Evolutionary conservation across 2,329 filamentous ascomycete species (phyloP), one percentile per base, ranked within the genome.

Genomic region (Tolypocladium cylindrosporum): DNA sequence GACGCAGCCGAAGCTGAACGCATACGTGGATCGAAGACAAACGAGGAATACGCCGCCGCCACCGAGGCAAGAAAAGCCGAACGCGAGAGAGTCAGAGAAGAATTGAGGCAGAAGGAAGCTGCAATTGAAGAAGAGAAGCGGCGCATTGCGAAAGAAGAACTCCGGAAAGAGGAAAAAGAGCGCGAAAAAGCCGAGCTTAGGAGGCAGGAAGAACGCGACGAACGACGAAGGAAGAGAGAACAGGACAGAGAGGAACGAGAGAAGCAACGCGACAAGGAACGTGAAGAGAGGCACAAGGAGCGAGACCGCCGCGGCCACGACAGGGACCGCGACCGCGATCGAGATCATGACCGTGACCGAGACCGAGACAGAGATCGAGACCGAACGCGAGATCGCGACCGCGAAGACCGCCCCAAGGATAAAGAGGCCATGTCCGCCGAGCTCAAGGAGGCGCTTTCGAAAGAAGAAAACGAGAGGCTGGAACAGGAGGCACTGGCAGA

Each of bases 1-100:
- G 87, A 89, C 58, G 82, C 79, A 2, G 88, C 89, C 3, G 79
- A 79, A 36, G 81, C 83, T 24, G 89, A 93, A 68, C 75, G 82
- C 48, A 63, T 74, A 11, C 83, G 81, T 56, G 89, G 89, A 21
- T 77, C 82, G 54, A 91, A 89, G 70, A 88, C 85, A 1, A 89
- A 93, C 63, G 83, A 86, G 57, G 85, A 88, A 54, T 93, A 91
- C 69, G 85, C 82, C 1, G 79, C 79, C 53, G 88, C 90, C 59
- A 86, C 86, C 2, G 79, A 82, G 11, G 76, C 75, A 8, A 82
- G 85, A 55, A 77, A 81, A 40, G 77, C 79, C 10, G 82, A 85
- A 57, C 82, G 88, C 13, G 83, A 86, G 61, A 79, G 79, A 40
- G 75, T 85, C 11, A 79, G 85, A 57, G 81, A 85, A 53, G 82